Percentiles rank a stretch among this genome's conserved stretches.
Evolutionary conservation across 176 grass and related monocot species (phyloP).

Genomic region (Avena atlantica): DNA sequence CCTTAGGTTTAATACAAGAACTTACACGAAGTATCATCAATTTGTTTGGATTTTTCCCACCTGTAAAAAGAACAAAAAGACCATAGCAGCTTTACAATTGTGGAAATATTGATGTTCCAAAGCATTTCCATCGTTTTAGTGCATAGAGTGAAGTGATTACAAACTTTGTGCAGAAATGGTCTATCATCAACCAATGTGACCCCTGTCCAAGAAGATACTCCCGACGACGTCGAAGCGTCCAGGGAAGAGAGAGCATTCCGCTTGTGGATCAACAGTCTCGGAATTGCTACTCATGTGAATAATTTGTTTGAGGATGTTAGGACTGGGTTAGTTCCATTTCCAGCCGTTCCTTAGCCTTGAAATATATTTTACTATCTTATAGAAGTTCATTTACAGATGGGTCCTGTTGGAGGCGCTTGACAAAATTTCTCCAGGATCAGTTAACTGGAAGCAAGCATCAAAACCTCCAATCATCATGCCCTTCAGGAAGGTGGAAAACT

Average conservation of each 20-base stretch:
- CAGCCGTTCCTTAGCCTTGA: background rate
- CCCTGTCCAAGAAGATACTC: constrained; percentile 57
- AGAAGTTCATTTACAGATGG: constrained; percentile 68
- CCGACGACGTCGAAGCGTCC: constrained; percentile 82
- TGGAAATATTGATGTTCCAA: constrained; percentile 25
- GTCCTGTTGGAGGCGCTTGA: constrained; percentile 93
- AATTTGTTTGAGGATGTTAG: constrained; percentile 98
- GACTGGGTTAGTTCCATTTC: constrained; percentile 64
- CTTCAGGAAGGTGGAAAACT: constrained; percentile 96
- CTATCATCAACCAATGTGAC: constrained; percentile 67
- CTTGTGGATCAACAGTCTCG: constrained; percentile 97
- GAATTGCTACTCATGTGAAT: constrained; percentile 89
- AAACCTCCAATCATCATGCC: constrained; percentile 99
- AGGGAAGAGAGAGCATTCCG: constrained; percentile 95
- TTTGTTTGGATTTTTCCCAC: background rate
- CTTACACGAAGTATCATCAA: background rate
- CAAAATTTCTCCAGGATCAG: constrained; percentile 87
- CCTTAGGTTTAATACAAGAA: constrained; percentile 5
- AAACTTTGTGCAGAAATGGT: constrained; percentile 80
- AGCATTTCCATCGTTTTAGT: background rate
- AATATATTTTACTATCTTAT: constrained; percentile 25
- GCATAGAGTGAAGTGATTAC: constrained; percentile 30
- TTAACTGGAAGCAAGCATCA: constrained; percentile 90
- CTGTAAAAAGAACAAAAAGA: background rate
- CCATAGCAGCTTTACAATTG: background rate